phyloP scores from a whole-genome alignment of 2,329 filamentous ascomycete species.

The Amauroascus niger region DNA sequence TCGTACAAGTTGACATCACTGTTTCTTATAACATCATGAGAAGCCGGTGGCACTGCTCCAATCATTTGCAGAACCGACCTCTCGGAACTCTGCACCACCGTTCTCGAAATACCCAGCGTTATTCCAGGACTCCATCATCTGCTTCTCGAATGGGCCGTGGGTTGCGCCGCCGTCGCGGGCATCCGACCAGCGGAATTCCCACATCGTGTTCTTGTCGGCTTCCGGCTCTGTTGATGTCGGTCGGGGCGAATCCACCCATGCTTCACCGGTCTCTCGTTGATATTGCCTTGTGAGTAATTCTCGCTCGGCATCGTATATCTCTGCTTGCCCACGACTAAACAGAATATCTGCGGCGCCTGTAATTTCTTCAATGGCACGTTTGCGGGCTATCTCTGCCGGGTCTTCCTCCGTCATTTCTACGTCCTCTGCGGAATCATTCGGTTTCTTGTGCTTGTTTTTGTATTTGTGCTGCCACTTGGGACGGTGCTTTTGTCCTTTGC shows the following conservation, averaged over 20 bases:
- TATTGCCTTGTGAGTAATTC: constrained; percentile 78
- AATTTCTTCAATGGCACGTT: constrained; percentile 65
- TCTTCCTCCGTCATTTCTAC: constrained; percentile 69
- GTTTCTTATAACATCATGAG: constrained; percentile 32
- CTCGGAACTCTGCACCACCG: constrained; percentile 65
- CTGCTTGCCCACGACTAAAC: constrained; percentile 67
- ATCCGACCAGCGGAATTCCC: constrained; percentile 92
- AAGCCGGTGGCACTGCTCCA: constrained; percentile 49
- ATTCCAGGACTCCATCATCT: constrained; percentile 84
- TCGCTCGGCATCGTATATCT: constrained; percentile 85
- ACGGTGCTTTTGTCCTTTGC: constrained; percentile 53
- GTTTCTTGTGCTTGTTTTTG: constrained; percentile 41
- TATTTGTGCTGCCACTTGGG: constrained; percentile 54
- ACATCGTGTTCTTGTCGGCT: constrained; percentile 44
- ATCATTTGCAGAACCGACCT: constrained; percentile 44
- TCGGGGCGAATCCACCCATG: constrained; percentile 54
- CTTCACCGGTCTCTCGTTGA: constrained; percentile 72
- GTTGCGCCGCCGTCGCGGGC: constrained; percentile 66
- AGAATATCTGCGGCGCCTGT: constrained; percentile 85
- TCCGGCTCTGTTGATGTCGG: constrained; percentile 25
- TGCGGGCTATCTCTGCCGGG: constrained; percentile 58
- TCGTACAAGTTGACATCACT: neutral
- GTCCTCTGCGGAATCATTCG: constrained; percentile 27
- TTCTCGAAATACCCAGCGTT: constrained; percentile 87
- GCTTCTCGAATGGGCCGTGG: constrained; percentile 78